Evolutionary conservation across 257 asterid species (phyloP), one percentile per base, ranked within the genome.

Genomic region (Salvia miltiorrhiza): DNA sequence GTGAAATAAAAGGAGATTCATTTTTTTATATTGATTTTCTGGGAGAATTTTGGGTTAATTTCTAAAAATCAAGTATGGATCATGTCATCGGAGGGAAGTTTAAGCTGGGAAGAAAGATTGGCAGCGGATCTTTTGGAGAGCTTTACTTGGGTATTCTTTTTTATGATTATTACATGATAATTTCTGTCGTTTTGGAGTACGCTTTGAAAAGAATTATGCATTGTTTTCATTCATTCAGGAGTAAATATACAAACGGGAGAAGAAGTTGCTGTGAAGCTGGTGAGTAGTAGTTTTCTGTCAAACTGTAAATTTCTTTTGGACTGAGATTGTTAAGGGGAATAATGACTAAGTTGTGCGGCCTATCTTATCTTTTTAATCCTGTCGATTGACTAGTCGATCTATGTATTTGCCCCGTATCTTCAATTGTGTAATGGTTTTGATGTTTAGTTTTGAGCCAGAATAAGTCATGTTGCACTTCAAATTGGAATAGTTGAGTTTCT

Each of bases 81-180:
- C 95, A 87, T 71, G 89, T 90, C 26, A 73, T 93, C 66, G 96
- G 96, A 69, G 94, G 90, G 70, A 93, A 90, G 88, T 93, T 88
- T 81, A 93, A 88, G 87, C 94, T 93, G 47, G 96, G 98, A 67
- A 84, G 96, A 61, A 93, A 93, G 88, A 90, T 93, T 81, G 98
- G 98, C 14, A 83, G 95, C 69, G 97, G 98, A 85, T 93, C 98
- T 65, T 93, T 93, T 78, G 98, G 98, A 71, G 98, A 93, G 82
- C 97, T 93, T 53, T 93, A 84, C 80, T 78, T 93, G 86, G 98
- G 97, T 88, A 87, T 68, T 40, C 23, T 75, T 67, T 9, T 67
- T 65, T 14, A 14, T 24, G 58, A 69, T 43, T 64, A 13, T 43
- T 47, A 10, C 41, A 33, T 39, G n/a, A 5, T 24, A 59, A 28